phyloP scores from a whole-genome alignment of 1,284 basidiomycete genomes.

The Somion occarium region DNA sequence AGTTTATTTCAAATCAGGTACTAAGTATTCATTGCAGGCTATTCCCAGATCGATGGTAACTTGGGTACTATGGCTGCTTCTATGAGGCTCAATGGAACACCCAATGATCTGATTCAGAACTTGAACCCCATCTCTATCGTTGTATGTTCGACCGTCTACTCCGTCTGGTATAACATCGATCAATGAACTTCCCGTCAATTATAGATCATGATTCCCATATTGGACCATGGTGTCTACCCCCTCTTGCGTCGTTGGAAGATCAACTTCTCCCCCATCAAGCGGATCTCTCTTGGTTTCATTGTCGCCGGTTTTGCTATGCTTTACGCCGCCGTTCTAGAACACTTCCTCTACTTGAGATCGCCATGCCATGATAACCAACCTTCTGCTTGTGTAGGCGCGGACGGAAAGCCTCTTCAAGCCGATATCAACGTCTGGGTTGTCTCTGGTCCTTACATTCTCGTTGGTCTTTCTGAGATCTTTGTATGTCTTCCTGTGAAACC shows the following conservation, averaged over 20 bases:
- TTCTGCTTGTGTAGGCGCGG: constrained; percentile 32
- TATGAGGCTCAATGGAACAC: constrained; percentile 48
- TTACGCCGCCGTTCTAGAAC: constrained; percentile 51
- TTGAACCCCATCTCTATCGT: constrained; percentile 55
- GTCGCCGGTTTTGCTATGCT: constrained; percentile 55
- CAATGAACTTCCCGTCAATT: no score
- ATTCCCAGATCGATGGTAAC: constrained; percentile 52
- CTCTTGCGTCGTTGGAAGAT: constrained; percentile 43
- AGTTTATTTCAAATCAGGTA: no score
- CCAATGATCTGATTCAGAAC: constrained; percentile 59
- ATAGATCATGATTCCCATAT: constrained; percentile 46
- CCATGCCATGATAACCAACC: constrained; percentile 41
- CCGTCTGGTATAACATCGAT: neutral
- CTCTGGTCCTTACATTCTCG: constrained; percentile 42
- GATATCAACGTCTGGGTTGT: constrained; percentile 51
- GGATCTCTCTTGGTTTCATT: constrained; percentile 63
- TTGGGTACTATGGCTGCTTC: constrained; percentile 45
- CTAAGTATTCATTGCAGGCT: no score
- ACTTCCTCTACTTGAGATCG: constrained; percentile 43
- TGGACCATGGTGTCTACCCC: constrained; percentile 53
- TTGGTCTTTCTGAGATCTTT: constrained; percentile 51
- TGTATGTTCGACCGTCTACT: no score
- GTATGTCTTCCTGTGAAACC: constrained; percentile 2
- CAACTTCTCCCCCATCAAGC: constrained; percentile 57
- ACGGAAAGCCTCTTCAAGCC: constrained; percentile 30